Conservation (phyloP, 768 basidiomycete species). For the Tulasnella calospora region DNA sequence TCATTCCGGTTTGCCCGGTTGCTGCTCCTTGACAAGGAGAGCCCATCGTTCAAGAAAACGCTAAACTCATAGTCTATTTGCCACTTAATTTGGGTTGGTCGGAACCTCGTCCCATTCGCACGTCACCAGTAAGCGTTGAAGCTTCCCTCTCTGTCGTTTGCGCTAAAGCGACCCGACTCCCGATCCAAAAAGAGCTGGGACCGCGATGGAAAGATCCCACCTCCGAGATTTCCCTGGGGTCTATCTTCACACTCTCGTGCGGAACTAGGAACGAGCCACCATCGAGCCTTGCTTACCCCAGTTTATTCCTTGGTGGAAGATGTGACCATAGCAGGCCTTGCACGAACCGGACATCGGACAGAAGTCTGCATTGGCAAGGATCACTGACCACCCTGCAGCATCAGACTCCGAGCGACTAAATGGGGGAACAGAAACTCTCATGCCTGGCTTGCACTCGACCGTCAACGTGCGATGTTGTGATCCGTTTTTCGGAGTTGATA, state of each 20-base stretch:
- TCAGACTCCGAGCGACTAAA: not conserved
- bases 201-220: not conserved
- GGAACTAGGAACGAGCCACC: conserved; percentile 7
- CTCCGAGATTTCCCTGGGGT: not conserved
- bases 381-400: not conserved
- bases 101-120: not conserved
- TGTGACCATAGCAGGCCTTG: not conserved
- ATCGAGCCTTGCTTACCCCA: not conserved
- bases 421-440: not conserved
- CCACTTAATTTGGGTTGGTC: not conserved
- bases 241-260: conserved; percentile 1
- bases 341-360: not conserved
- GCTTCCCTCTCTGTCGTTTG: not conserved
- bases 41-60: not conserved
- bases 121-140: not conserved
- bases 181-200: not conserved
- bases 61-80: not conserved
- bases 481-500: not conserved
- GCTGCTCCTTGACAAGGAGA: not conserved
- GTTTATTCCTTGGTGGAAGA: not conserved
- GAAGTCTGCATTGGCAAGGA: not conserved
- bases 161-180: not conserved
- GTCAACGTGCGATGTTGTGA: not conserved
- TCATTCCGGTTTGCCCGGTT: not conserved
- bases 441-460: not conserved